Evolutionary conservation across 345 rosid species (phyloP).

Genomic region (Citrus australasica): DNA sequence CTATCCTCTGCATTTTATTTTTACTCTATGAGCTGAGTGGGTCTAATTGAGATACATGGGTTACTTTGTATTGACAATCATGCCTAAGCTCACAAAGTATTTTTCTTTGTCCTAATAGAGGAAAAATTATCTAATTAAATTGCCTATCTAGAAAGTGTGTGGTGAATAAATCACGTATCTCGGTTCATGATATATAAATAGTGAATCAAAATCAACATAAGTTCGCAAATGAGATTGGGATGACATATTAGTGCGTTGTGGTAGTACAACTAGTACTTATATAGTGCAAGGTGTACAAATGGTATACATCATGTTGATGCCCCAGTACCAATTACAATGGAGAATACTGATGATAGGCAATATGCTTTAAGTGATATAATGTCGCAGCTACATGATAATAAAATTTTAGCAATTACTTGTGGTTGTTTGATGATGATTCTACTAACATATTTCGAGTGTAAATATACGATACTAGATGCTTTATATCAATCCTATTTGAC

Average conservation of each 20-base stretch:
- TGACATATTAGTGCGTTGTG: neutral
- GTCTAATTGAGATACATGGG: too few relatives aligned
- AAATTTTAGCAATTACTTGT: too few relatives aligned
- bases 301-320: too few relatives aligned
- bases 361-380: too few relatives aligned
- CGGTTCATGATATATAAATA: neutral
- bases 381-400: too few relatives aligned
- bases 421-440: too few relatives aligned
- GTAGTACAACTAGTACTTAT: neutral
- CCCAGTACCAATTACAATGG: too few relatives aligned
- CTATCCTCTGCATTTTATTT: too few relatives aligned
- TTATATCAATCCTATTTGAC: neutral
- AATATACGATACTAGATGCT: neutral
- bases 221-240: neutral
- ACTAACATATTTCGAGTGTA: neutral
- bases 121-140: neutral
- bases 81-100: too few relatives aligned
- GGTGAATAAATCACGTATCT: neutral
- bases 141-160: neutral
- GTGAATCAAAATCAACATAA: neutral
- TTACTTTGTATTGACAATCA: too few relatives aligned
- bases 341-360: too few relatives aligned
- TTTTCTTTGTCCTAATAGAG: neutral
- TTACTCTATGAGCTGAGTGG: neutral
- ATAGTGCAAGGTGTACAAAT: too few relatives aligned